Percentiles rank a stretch among this genome's conserved stretches.
These are phyloP conservation scores for Punctularia strigosozonata DNA, from an alignment of 768 basidiomycete species.

Conservation along the genomic window DNA sequence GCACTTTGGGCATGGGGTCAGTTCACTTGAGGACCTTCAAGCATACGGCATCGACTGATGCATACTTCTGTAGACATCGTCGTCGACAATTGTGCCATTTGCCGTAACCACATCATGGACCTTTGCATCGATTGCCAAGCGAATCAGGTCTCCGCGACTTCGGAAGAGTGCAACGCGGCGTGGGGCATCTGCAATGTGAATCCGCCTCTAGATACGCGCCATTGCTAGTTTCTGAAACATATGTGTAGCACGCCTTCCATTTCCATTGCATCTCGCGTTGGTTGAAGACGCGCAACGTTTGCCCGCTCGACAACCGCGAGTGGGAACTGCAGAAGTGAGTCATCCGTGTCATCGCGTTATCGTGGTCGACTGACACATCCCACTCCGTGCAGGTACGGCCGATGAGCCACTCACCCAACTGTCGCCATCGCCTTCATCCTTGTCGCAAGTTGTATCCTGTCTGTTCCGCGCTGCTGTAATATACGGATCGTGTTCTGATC, in stretches of 20 bases:
- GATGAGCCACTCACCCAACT: no score
- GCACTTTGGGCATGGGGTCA: slow-evolving; percentile 97
- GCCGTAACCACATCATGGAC: slow-evolving; percentile 99
- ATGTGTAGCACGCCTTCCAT: slow-evolving; percentile 87
- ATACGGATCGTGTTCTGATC: no score
- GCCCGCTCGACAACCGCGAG: slow-evolving; percentile 90
- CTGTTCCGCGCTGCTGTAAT: no score
- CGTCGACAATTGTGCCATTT: slow-evolving; percentile 99
- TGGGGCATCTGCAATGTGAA: slow-evolving; percentile 98
- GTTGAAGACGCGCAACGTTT: slow-evolving; percentile 96
- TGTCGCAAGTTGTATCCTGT: no score
- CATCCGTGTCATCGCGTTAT: no score
- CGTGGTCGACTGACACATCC: no score
- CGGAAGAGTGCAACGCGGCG: slow-evolving; percentile 94
- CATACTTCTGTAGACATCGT: slow-evolving; percentile 63
- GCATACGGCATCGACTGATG: slow-evolving; percentile 1
- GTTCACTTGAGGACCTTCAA: slow-evolving; percentile 8
- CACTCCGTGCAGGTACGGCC: no score
- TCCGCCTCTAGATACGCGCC: slow-evolving; percentile 6
- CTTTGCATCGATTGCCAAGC: slow-evolving; percentile 99
- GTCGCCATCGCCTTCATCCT: no score
- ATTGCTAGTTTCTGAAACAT: background rate
- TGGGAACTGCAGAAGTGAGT: slow-evolving; percentile 95
- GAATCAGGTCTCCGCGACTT: slow-evolving; percentile 93
- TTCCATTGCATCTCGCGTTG: slow-evolving; percentile 99